These are phyloP conservation scores for Sporothrix dimorphospora DNA, from an alignment of 2,329 filamentous ascomycete genomes.

Conservation along the genomic window DNA sequence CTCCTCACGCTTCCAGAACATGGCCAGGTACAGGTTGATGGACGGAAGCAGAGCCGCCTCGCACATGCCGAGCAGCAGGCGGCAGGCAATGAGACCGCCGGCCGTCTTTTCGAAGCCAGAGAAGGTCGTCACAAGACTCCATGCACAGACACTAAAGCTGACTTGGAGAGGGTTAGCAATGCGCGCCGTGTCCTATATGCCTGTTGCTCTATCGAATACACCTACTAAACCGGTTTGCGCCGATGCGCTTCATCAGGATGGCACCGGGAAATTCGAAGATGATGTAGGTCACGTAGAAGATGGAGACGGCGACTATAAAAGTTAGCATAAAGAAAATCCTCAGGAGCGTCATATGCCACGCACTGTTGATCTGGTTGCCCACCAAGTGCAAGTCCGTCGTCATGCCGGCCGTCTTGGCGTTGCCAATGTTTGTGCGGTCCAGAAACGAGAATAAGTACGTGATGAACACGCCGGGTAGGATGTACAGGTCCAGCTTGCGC, in stretches of 20 bases:
- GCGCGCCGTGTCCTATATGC: not conserved
- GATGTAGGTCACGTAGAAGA: not conserved
- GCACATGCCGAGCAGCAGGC: slow-evolving; percentile 60
- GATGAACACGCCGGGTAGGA: slow-evolving; percentile 6
- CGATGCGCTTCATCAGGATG: not conserved
- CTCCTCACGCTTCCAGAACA: slow-evolving; percentile 29
- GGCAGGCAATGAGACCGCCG: slow-evolving; percentile 59
- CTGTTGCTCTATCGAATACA: not conserved
- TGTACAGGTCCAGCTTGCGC: slow-evolving; percentile 28
- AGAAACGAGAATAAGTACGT: slow-evolving; percentile 27
- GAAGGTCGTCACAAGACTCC: not conserved
- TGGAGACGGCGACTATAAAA: not conserved
- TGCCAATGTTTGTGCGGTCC: slow-evolving; percentile 31
- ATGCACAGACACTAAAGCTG: not conserved
- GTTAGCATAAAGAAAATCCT: not conserved
- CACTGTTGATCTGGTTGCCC: slow-evolving; percentile 4
- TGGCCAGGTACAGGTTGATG: slow-evolving; percentile 52
- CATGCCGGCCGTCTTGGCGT: slow-evolving; percentile 27
- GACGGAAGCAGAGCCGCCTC: slow-evolving; percentile 65
- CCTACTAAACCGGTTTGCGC: not conserved
- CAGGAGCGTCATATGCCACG: not conserved
- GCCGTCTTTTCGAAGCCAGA: slow-evolving; percentile 41
- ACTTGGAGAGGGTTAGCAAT: not conserved
- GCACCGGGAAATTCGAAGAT: not conserved
- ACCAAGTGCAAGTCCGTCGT: slow-evolving; percentile 10